A percentile compares a stretch with the other conserved stretches of the same genome.
These are phyloP conservation scores for Podila clonocystis DNA, from an alignment of 192 early-diverging fungal species.

Conservation along the genomic window DNA sequence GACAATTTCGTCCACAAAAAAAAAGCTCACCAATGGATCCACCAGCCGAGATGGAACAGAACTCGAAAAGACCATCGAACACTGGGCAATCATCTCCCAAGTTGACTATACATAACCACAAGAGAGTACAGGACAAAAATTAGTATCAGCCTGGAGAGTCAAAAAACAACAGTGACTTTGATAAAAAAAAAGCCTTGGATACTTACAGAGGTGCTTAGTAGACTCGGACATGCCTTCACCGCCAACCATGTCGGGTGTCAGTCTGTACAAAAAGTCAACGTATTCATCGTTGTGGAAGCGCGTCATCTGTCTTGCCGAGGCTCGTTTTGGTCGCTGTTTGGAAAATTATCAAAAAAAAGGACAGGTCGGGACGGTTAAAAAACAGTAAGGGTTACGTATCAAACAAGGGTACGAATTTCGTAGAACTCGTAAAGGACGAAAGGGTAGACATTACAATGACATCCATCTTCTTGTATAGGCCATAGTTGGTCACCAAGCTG, in stretches of 20 bases:
- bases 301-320: constrained; percentile 86
- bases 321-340: constrained; percentile 68
- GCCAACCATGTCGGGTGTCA: constrained; percentile 81
- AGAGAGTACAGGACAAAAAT: constrained; percentile 2
- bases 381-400: not conserved
- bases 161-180: too few relatives aligned
- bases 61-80: constrained; percentile 97
- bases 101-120: constrained; percentile 63
- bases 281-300: constrained; percentile 96
- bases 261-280: constrained; percentile 84
- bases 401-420: too few relatives aligned
- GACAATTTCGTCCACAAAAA: not conserved
- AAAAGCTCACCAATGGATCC: constrained; percentile 82
- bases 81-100: constrained; percentile 95
- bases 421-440: constrained; percentile 3
- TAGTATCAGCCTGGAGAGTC: not conserved
- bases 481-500: constrained; percentile 92
- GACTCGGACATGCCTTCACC: constrained; percentile 58
- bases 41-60: constrained; percentile 91
- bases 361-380: not conserved
- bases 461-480: constrained; percentile 93
- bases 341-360: too few relatives aligned
- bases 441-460: constrained; percentile 62
- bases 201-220: constrained; percentile 65
- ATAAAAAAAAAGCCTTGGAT: not conserved